phyloP scores from a whole-genome alignment of 495 filamentous ascomycete species.

The Podospora pseudoanserina region DNA sequence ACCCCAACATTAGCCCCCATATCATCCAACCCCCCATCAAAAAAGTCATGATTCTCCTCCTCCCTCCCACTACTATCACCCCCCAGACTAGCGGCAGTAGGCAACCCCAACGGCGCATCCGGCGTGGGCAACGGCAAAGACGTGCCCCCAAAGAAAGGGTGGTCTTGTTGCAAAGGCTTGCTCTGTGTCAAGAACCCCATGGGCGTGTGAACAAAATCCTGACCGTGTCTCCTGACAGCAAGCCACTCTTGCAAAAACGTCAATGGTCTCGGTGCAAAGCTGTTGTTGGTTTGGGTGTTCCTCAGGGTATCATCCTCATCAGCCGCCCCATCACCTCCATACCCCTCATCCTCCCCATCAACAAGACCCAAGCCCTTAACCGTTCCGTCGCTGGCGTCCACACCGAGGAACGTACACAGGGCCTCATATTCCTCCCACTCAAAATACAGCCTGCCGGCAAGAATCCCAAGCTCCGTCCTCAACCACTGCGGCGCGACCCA shows the following conservation, averaged over 20 bases:
- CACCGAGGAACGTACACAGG: slow-evolving; percentile 27
- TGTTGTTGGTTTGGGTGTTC: not conserved
- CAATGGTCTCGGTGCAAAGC: slow-evolving; percentile 23
- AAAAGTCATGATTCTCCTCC: slow-evolving; percentile 15
- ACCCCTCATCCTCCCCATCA: not conserved
- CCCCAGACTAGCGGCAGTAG: not conserved
- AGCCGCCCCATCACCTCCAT: not conserved
- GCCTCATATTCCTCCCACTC: slow-evolving; percentile 39
- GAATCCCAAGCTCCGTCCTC: slow-evolving; percentile 50
- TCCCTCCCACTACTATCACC: not conserved
- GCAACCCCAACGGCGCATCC: not conserved
- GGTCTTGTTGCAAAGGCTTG: slow-evolving; percentile 38
- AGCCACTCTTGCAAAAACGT: slow-evolving; percentile 52
- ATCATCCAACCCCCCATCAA: slow-evolving; percentile 12
- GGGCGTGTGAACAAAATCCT: slow-evolving; percentile 52
- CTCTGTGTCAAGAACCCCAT: slow-evolving; percentile 54
- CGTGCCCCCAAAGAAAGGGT: slow-evolving; percentile 43
- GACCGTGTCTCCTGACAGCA: slow-evolving; percentile 45
- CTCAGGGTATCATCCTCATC: not conserved
- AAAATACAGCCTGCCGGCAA: slow-evolving; percentile 55
- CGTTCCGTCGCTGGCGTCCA: slow-evolving; percentile 10
- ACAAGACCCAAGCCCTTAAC: not conserved
- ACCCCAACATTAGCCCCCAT: slow-evolving; percentile 19
- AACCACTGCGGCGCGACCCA: slow-evolving; percentile 47
- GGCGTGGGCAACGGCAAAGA: not conserved